These are phyloP conservation scores for Talaromyces piceae DNA, from an alignment of 2,329 filamentous ascomycete species.

Conservation along the genomic window DNA sequence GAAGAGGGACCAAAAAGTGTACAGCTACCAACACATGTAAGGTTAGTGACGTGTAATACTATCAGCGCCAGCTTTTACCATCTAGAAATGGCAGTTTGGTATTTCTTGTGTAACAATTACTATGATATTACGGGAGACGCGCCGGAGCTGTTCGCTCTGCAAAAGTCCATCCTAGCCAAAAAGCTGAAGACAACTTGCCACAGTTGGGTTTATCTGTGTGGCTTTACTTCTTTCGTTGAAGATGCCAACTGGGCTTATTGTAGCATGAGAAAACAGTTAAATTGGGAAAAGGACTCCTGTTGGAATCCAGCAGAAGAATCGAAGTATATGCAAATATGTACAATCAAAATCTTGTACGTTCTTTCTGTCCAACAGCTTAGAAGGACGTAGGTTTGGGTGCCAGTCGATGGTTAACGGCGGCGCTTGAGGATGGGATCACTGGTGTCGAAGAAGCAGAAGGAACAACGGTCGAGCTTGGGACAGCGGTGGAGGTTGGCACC, in stretches of 20 bases:
- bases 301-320: background rate
- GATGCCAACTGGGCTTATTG: background rate
- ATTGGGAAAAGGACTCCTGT: background rate
- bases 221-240: too few relatives aligned
- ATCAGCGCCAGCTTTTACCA: too few relatives aligned
- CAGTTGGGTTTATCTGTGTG: too few relatives aligned
- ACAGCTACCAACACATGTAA: background rate
- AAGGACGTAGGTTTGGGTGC: background rate
- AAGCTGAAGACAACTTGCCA: too few relatives aligned
- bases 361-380: background rate
- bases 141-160: too few relatives aligned
- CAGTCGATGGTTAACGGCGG: background rate
- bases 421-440: background rate
- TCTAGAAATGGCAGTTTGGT: too few relatives aligned
- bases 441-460: background rate
- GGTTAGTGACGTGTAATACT: constrained; percentile 2
- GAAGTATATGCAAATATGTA: background rate
- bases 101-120: too few relatives aligned
- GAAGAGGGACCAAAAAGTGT: too few relatives aligned
- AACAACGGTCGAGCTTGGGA: background rate
- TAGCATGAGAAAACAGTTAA: background rate
- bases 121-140: too few relatives aligned
- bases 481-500: background rate
- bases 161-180: too few relatives aligned
- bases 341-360: background rate